A percentile compares a stretch with the other conserved stretches of the same genome.
phyloP scores from a whole-genome alignment of 1,284 basidiomycete species.

The Ceratobasidium sp. region DNA sequence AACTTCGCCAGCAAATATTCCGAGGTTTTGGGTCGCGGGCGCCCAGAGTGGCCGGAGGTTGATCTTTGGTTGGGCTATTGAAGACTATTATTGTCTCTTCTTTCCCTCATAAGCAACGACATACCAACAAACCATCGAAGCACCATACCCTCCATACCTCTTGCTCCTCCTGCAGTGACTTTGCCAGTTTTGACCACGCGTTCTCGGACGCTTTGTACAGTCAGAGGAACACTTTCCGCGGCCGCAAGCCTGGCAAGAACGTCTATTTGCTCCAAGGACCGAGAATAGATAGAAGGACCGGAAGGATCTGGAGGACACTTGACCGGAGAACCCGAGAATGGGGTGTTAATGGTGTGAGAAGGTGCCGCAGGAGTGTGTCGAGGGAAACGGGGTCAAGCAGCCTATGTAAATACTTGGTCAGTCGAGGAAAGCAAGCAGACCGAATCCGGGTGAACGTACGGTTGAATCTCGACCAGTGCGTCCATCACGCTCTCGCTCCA shows the following conservation, averaged over 20 bases:
- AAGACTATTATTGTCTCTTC: not conserved
- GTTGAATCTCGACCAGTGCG: conserved; percentile 41
- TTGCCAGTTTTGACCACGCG: conserved; percentile 71
- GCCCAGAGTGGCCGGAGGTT: conserved; percentile 89
- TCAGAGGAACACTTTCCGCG: conserved; percentile 76
- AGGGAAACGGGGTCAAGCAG: not conserved
- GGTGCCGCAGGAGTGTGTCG: conserved; percentile 22
- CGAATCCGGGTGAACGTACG: conserved; percentile 44
- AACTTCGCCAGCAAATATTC: conserved; percentile 55
- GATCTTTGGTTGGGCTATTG: conserved; percentile 85
- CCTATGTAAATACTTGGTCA: not conserved
- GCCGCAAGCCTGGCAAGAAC: conserved; percentile 70
- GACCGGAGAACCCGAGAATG: conserved; percentile 42
- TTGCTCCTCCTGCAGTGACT: conserved; percentile 47
- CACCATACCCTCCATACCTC: conserved; percentile 62
- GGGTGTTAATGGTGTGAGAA: conserved; percentile 2
- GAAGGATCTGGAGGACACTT: conserved; percentile 50
- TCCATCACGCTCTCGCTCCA: conserved; percentile 39
- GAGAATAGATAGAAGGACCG: not conserved
- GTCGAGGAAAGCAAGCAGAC: conserved; percentile 6
- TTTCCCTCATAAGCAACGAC: conserved; percentile 45
- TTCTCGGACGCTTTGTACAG: conserved; percentile 81
- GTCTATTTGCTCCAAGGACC: conserved; percentile 48
- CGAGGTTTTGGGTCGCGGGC: conserved; percentile 76
- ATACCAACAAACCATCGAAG: conserved; percentile 69